Conservation (phyloP, 306 rosid genomes). For the Begonia masoniana region DNA sequence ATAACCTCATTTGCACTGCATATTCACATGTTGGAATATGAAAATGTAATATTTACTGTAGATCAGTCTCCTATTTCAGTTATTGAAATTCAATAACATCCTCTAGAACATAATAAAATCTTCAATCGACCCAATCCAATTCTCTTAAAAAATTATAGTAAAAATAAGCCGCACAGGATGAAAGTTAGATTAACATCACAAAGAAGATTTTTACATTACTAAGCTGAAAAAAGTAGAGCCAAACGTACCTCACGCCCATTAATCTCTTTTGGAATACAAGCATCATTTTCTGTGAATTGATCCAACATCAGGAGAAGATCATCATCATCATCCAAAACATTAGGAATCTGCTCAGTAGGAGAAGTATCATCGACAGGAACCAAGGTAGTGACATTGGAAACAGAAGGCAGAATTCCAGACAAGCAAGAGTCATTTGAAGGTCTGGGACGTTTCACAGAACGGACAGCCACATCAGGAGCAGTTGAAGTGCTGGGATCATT, state of each 20-base stretch:
- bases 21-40: too few species aligned
- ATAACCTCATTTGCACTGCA: too few species aligned
- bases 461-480: conserved; percentile 12
- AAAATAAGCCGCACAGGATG: not conserved
- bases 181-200: not conserved
- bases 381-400: not conserved
- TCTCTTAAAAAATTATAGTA: too few species aligned
- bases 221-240: not conserved
- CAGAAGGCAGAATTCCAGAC: conserved; percentile 18
- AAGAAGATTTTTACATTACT: not conserved
- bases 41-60: too few species aligned
- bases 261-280: conserved; percentile 4
- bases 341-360: conserved; percentile 5
- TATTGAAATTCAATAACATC: too few species aligned
- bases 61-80: too few species aligned
- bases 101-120: too few species aligned
- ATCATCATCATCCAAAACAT: conserved; percentile 9
- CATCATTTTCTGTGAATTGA: conserved; percentile 7
- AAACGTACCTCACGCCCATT: conserved; percentile 24
- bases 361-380: conserved; percentile 7
- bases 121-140: too few species aligned
- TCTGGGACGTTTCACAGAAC: conserved; percentile 11
- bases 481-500: conserved; percentile 8
- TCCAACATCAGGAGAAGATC: conserved; percentile 7
- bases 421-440: conserved; percentile 19